Conservation (phyloP, 805 yeast species). For the Metschnikowia proteae region DNA sequence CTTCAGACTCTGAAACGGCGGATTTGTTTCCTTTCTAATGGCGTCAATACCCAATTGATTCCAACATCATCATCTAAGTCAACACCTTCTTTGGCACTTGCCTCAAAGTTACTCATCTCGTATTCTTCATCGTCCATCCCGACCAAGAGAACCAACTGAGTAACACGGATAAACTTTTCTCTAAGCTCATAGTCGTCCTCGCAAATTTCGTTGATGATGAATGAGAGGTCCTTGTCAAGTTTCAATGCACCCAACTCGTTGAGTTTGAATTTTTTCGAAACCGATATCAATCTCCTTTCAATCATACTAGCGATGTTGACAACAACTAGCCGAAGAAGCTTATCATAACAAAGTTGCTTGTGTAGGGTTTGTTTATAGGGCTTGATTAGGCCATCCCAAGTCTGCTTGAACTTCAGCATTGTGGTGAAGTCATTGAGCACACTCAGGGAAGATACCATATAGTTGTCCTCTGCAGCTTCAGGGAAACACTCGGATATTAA, state of each 20-base stretch:
- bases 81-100: slow-evolving; percentile 22
- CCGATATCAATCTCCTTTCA: slow-evolving; percentile 55
- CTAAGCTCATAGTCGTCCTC: slow-evolving; percentile 69
- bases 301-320: slow-evolving; percentile 26
- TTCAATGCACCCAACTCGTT: slow-evolving; percentile 82
- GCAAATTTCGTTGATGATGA: slow-evolving; percentile 69
- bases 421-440: slow-evolving; percentile 31
- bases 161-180: slow-evolving; percentile 72
- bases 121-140: slow-evolving; percentile 72
- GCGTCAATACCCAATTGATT: slow-evolving; percentile 70
- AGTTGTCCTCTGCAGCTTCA: slow-evolving; percentile 31
- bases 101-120: slow-evolving; percentile 22
- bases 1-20: slow-evolving; percentile 51
- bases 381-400: slow-evolving; percentile 60
- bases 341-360: slow-evolving; percentile 44
- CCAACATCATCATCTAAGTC: slow-evolving; percentile 29
- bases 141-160: slow-evolving; percentile 77
- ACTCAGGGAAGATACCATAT: slow-evolving; percentile 27
- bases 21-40: slow-evolving; percentile 65
- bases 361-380: slow-evolving; percentile 65
- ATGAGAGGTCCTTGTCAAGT: slow-evolving; percentile 76
- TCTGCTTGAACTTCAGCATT: slow-evolving; percentile 48
- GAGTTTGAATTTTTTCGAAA: slow-evolving; percentile 54
- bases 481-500: slow-evolving; percentile 43
- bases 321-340: slow-evolving; percentile 49